These are phyloP conservation scores for Phytophthora podocarpi DNA, from an alignment of 352 stramenopile genomes.

Conservation along the genomic window DNA sequence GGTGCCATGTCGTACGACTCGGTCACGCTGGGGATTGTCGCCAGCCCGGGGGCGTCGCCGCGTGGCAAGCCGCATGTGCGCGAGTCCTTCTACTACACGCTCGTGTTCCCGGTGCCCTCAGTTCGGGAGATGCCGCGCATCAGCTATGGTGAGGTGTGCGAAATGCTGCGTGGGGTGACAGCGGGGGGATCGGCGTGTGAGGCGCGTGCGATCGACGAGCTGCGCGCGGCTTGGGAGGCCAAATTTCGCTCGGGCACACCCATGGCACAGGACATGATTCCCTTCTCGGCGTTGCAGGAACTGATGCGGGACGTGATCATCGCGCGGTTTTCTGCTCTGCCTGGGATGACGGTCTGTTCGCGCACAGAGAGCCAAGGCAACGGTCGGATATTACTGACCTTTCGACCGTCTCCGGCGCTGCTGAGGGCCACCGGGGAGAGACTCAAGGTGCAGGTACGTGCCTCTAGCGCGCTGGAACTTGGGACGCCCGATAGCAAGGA, in stretches of 20 bases:
- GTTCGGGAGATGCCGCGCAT: constrained; percentile 39
- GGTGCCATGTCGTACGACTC: constrained; percentile 52
- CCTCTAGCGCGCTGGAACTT: constrained; percentile 57
- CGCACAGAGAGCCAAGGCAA: constrained; percentile 6
- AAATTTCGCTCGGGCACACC: constrained; percentile 72
- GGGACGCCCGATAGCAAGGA: constrained; percentile 40
- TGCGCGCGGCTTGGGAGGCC: constrained; percentile 55
- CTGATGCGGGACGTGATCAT: constrained; percentile 73
- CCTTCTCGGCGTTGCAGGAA: constrained; percentile 59
- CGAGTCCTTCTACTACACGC: constrained; percentile 70
- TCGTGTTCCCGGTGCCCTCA: constrained; percentile 53
- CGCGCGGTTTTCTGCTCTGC: constrained; percentile 59
- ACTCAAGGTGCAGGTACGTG: constrained; percentile 46
- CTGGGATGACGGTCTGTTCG: constrained; percentile 33
- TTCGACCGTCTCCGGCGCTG: constrained; percentile 52
- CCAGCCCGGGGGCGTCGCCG: constrained; percentile 53
- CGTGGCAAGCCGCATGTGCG: constrained; percentile 34
- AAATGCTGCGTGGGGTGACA: constrained; percentile 58
- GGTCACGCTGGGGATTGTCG: constrained; percentile 39
- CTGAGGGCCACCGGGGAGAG: constrained; percentile 54
- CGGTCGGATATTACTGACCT: constrained; percentile 46
- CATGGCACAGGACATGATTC: constrained; percentile 51
- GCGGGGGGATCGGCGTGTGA: constrained; percentile 50
- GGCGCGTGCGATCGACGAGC: constrained; percentile 48
- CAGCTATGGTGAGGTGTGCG: constrained; percentile 50